Base-by-base conservation (phyloP, 805 yeast genomes). In the Candida sanyiensis region DNA sequence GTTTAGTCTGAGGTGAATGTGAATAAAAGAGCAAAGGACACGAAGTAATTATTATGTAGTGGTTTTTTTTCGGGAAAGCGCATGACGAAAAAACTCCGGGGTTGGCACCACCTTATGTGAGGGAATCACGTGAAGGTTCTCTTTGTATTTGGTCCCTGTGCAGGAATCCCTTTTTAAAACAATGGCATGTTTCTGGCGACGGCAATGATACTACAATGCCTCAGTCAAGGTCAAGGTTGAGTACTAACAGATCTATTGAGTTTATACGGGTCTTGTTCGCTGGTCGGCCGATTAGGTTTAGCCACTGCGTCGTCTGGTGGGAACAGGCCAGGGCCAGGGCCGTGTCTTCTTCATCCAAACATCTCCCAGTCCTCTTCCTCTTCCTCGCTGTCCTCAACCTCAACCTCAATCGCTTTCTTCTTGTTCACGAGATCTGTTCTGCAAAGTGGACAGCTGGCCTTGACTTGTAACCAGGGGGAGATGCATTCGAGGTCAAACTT, bases 401-500 rank as follows among this genome's bases (percentile, higher is more conserved):
- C 43, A 2, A 50, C 57, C 10, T 50, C n/a, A n/a, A n/a, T n/a
- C n/a, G n/a, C 63, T 56, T 49, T 61, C 57, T 63, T 73, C 64
- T 63, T 73, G 37, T 68, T 73, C 16, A 73, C 57, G 19, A 89
- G 75, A 52, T 87, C 80, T 44, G 72, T 76, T 47, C 97, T 69
- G 56, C 97, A 90, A 51, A 90, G 59, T 0, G 97, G 97, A 54
- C 97, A 89, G 0, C 86, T 81, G 2, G 73, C 64, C 49, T 82
- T 77, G 37, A 77, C 65, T 46, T 76, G 74, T 37, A 90, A 66
- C 97, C 97, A 89, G 0, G 95, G 93, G 0, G 83, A 81, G 27
- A 90, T 78, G 57, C 97, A 89, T 49, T 90, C 97, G 47, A 88
- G 66, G 56, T 89, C 97, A 59, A 84, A 89, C 29, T 70, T 70